These are phyloP conservation scores for Escallonia rubra DNA, from an alignment of 129 eudicot species.

Conservation along the genomic window DNA sequence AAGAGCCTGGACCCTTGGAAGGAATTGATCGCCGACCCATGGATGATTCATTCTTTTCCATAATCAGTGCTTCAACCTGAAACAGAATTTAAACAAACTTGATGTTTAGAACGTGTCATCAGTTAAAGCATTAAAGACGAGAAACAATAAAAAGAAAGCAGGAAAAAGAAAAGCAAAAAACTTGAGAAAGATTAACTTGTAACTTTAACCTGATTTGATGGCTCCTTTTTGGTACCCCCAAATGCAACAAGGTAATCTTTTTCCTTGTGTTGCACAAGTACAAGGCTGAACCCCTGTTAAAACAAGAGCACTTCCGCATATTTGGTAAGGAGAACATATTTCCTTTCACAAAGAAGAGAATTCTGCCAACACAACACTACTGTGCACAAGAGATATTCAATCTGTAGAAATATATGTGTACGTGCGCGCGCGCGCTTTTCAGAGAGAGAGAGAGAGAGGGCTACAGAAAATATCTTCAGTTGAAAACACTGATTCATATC, in stretches of 20 bases:
- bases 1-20: constrained; percentile 32
- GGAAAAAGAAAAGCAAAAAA: neutral
- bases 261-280: constrained; percentile 75
- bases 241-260: constrained; percentile 83
- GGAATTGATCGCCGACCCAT: constrained; percentile 43
- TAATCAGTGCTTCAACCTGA: constrained; percentile 72
- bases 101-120: constrained; percentile 2
- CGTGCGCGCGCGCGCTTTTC: fast-evolving
- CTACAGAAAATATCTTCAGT: too few relatives aligned
- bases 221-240: constrained; percentile 92
- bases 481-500: too few relatives aligned
- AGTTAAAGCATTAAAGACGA: neutral
- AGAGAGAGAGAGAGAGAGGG: too few relatives aligned
- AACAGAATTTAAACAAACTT: neutral
- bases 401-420: neutral
- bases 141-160: too few relatives aligned
- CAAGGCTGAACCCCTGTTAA: constrained; percentile 87
- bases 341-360: neutral
- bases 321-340: neutral
- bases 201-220: constrained; percentile 77
- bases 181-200: neutral
- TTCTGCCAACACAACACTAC: neutral
- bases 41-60: constrained; percentile 67
- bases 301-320: constrained; percentile 9
- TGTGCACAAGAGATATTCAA: neutral